Percentiles rank a stretch among this genome's conserved stretches.
Conservation (phyloP, 2,329 filamentous ascomycete genomes). For the Xylaria hypoxylon region DNA sequence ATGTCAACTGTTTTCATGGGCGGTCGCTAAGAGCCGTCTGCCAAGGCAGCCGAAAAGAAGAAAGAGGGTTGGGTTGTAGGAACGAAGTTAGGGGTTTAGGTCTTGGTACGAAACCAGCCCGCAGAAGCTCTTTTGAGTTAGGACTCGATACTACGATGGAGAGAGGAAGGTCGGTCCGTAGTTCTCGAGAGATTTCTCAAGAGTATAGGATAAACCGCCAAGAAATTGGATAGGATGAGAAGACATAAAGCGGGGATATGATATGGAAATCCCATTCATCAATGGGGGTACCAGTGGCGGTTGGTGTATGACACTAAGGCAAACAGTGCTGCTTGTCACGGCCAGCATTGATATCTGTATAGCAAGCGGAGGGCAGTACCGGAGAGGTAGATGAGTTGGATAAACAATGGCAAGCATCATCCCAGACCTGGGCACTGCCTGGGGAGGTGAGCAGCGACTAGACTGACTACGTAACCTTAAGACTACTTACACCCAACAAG, state of each 20-base stretch:
- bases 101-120: neutral
- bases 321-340: neutral
- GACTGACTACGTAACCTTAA: neutral
- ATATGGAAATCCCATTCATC: neutral
- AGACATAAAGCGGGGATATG: neutral
- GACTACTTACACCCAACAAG: neutral
- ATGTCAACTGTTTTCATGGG: constrained; percentile 40
- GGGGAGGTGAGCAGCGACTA: neutral
- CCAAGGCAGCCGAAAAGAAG: neutral
- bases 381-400: neutral
- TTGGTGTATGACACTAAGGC: too few relatives aligned
- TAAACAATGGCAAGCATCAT: constrained; percentile 24
- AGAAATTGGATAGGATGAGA: neutral
- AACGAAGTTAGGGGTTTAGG: neutral
- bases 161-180: neutral
- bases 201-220: neutral
- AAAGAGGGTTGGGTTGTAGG: constrained; percentile 5
- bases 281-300: too few relatives aligned
- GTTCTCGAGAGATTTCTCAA: neutral
- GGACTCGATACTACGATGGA: neutral
- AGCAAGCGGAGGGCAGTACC: too few relatives aligned
- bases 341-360: neutral
- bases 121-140: constrained; percentile 3
- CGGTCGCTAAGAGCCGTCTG: constrained; percentile 24
- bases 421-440: neutral